Evolutionary conservation across 768 basidiomycete genomes (phyloP), one percentile per base, ranked within the genome.

Genomic region (Xerocomus spinulosus): DNA sequence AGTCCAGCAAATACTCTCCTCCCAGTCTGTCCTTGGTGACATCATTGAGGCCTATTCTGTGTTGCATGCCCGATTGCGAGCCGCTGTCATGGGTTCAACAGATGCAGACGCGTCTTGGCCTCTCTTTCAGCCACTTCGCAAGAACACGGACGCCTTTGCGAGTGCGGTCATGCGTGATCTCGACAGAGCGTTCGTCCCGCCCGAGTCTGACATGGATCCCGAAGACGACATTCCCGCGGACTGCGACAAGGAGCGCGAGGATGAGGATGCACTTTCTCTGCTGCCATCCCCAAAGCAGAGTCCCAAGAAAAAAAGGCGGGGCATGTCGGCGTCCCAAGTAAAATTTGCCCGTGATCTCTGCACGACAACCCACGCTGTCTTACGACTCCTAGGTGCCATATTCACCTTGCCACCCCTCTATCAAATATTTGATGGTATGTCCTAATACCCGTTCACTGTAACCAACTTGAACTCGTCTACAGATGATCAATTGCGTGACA

Each of bases 261-360:
- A 63, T 18, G 66, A 67, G 24, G 58, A 63, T 18, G 49, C 57
- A 8, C 55, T 53, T 45, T 48, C 64, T 49, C 48, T 70, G 50
- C 70, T 87, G 17, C 89, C 86, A 7, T 89, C 85, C 14, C 88
- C 87, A 3, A 75, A 77, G 59, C 75, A 72, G 44, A 89, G 81
- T 51, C 87, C 88, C 7, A 66, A 51, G 48, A 68, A 64, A 44
- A 68, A 63, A 50, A 85, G 77, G 59, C 75, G 72, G 47, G 87
- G 90, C 5, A 80, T 89, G 79, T 79, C 78, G 0, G 90, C 80
- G 36, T 83, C 85, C 50, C 84, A 88, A 63, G 82, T 82, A 44
- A 90, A 85, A 58, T 79, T 81, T 57, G 87, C 87, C 6, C 75
- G 90, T 20, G 90, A 92, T 64, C 70, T 92, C 17, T 87, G 82